Conservation (phyloP, 257 asterid genomes). For the Ilex aquifolium region DNA sequence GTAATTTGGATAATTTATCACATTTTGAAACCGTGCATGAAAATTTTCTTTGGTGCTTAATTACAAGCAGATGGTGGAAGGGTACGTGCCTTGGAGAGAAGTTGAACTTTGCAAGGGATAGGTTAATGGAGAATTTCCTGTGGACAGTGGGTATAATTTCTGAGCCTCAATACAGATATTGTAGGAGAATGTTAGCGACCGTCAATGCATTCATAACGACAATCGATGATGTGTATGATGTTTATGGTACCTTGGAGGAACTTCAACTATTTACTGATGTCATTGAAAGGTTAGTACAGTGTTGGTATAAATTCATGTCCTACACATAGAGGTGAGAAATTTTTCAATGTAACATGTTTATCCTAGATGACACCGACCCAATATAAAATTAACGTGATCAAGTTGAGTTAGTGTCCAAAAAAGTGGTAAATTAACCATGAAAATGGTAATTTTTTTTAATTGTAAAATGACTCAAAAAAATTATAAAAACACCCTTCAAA, state of each 20-base stretch:
- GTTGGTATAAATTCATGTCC: neutral
- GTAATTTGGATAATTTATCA: neutral
- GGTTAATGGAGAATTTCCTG: conserved; percentile 39
- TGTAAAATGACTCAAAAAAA: too few relatives aligned
- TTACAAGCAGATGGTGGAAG: conserved; percentile 45
- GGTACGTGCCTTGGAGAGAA: conserved; percentile 28
- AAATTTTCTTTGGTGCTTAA: neutral
- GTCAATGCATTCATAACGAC: conserved; percentile 20
- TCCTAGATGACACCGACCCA: too few relatives aligned
- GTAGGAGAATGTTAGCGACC: conserved; percentile 20
- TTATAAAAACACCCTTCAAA: too few relatives aligned
- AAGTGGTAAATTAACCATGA: too few relatives aligned
- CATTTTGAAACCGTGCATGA: neutral
- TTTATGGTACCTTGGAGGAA: conserved; percentile 26
- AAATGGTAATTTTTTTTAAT: too few relatives aligned
- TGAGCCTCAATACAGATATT: conserved; percentile 21
- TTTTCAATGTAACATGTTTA: too few relatives aligned
- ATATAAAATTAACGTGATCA: too few relatives aligned
- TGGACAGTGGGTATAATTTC: conserved; percentile 24
- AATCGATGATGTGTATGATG: conserved; percentile 8
- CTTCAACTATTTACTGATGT: conserved; percentile 27
- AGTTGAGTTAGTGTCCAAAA: too few relatives aligned
- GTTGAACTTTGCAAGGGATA: conserved; percentile 48
- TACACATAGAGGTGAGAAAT: too few relatives aligned
- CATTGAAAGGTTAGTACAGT: conserved; percentile 28